Evolutionary conservation across 2,329 filamentous ascomycete genomes (phyloP), one percentile per base, ranked within the genome.

Genomic region (Madurella mycetomatis): DNA sequence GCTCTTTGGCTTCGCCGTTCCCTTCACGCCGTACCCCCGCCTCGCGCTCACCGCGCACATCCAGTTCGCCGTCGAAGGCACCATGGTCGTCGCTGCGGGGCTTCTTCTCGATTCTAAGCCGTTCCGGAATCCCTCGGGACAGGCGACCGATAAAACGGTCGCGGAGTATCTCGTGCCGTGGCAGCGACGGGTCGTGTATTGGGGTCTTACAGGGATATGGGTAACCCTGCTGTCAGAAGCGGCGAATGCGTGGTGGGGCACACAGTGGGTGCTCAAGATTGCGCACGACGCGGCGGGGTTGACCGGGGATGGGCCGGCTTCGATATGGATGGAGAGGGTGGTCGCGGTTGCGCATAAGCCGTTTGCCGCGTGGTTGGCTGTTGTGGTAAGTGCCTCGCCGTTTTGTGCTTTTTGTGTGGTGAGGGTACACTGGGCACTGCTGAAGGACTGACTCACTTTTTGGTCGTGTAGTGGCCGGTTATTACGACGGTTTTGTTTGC

Each of bases 51-150:
- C 51, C 4, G 51, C 51, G 15, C 51, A 54, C 46, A 54, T 54
- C 40, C 51, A 54, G 16, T 54, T 54, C 46, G 51, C 51, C 46
- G 45, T 54, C 46, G 51, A 54, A 34, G 51, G 51, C 12, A 49
- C 46, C 40, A 54, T 54, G 51, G 51, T 54, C 31, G 17, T 41
- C 18, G 51, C 51, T 19, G 51, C 51, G 12, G 51, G 46, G 11
- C 34, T 32, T 4, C 30, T 49, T 12, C 51, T 54, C 40, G 46
- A 49, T 25, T 25, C 25, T 7, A 25, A 25, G 25, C 25, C 25
- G 25, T 25, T 25, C 25, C 25, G 25, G 25, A 25, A 25, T 25
- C 25, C 25, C 25, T 25, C 25, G 7, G 25, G 25, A 25, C 4
- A 25, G 25, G 25, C 25, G 25, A 25, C 25, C 25, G 25, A 25